Conservation (phyloP, 441 rosid genomes). For the Bocquillonia castaneifolia region DNA sequence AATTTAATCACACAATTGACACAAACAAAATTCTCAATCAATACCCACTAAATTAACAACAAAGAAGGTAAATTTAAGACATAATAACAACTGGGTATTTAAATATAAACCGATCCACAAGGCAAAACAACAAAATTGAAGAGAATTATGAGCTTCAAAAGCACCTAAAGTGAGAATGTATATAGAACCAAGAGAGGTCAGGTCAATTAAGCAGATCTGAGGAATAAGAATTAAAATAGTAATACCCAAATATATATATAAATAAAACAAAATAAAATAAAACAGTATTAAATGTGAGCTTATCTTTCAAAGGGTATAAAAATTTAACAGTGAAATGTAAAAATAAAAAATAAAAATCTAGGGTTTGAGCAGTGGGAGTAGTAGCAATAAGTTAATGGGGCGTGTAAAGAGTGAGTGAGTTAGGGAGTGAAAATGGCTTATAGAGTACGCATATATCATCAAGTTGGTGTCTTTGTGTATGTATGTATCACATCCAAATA, state of each 20-base stretch:
- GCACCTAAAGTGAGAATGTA: slow-evolving; percentile 1
- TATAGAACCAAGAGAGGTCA: not conserved
- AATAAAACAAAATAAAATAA: not conserved
- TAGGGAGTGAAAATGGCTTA: slow-evolving; percentile 28
- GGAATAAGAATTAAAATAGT: not conserved
- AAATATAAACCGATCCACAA: slow-evolving; percentile 1
- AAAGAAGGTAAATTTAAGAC: not conserved
- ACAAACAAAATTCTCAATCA: not conserved
- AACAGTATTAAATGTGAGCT: not conserved
- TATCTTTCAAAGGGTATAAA: slow-evolving; percentile 14
- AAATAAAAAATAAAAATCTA: slow-evolving; percentile 22
- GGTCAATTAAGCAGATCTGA: slow-evolving; percentile 17
- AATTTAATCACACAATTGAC: not conserved
- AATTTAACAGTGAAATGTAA: not conserved
- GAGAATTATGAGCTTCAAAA: not conserved
- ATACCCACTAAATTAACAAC: not conserved
- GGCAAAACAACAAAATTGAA: not conserved
- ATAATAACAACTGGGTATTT: not conserved
- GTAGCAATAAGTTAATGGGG: too few relatives aligned
- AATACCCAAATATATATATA: not conserved
- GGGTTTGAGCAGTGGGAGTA: too few relatives aligned
- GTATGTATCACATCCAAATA: too few relatives aligned
- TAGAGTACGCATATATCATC: slow-evolving; percentile 33
- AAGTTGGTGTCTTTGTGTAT: not conserved
- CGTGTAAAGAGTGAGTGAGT: not conserved